phyloP scores from a whole-genome alignment of 371 early-diverging fungal species.

The Ordospora pajunii region DNA sequence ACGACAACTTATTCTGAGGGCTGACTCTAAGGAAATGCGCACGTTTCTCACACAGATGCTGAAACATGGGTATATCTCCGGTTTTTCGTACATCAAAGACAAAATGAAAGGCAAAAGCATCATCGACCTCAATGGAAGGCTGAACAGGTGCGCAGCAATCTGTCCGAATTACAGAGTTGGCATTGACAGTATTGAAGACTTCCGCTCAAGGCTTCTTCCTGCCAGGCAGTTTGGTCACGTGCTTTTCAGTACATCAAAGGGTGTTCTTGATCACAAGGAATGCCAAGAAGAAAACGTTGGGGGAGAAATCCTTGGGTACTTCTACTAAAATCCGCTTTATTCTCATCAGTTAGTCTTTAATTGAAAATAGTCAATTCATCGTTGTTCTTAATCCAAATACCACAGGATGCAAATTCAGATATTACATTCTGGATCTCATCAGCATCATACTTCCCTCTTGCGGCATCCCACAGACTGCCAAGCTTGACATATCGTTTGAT shows the following conservation, averaged over 20 bases:
- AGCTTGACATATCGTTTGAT: conserved; percentile 30
- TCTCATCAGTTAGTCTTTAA: conserved; percentile 10
- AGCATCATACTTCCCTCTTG: conserved; percentile 25
- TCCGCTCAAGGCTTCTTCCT: conserved; percentile 89
- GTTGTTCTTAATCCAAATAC: conserved; percentile 49
- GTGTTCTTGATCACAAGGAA: conserved; percentile 99
- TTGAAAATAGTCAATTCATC: conserved; percentile 53
- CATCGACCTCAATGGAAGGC: conserved; percentile 89
- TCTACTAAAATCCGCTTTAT: conserved; percentile 63
- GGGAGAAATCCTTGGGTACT: conserved; percentile 94
- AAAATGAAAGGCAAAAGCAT: conserved; percentile 96
- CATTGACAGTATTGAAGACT: conserved; percentile 83
- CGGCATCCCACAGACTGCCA: conserved; percentile 26
- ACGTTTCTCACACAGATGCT: conserved; percentile 97
- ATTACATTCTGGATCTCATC: conserved; percentile 54
- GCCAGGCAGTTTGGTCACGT: conserved; percentile 98
- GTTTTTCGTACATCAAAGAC: conserved; percentile 93
- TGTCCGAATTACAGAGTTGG: conserved; percentile 96
- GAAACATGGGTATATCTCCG: conserved; percentile 94
- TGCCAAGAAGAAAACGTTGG: conserved; percentile 81
- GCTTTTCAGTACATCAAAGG: conserved; percentile 85
- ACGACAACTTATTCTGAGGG: conserved; percentile 88
- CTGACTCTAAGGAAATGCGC: conserved; percentile 86
- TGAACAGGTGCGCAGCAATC: conserved; percentile 99
- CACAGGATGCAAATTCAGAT: conserved; percentile 29